Conservation (phyloP, 1,284 basidiomycete genomes). For the Ceratobasidium papillatum region DNA sequence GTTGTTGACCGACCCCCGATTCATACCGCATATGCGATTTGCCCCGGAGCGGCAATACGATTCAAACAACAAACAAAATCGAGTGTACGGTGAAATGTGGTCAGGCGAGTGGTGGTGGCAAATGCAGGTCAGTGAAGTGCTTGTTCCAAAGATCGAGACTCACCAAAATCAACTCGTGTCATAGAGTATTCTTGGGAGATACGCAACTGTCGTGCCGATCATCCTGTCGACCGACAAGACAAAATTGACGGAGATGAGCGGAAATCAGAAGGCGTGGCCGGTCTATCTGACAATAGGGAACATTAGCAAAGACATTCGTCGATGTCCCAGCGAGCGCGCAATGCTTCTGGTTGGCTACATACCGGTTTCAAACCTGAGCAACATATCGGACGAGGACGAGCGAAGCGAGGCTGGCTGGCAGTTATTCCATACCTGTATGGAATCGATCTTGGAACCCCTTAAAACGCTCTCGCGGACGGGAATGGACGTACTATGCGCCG, state of each 20-base stretch:
- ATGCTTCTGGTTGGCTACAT: constrained; percentile 37
- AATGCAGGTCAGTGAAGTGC: constrained; percentile 27
- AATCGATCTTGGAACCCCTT: no score
- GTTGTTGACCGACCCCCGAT: constrained; percentile 35
- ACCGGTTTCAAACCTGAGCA: constrained; percentile 16
- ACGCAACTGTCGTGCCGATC: constrained; percentile 38
- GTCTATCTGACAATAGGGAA: constrained; percentile 44
- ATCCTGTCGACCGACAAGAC: constrained; percentile 43
- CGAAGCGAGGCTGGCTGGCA: constrained; percentile 11
- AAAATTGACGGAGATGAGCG: constrained; percentile 34
- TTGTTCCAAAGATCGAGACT: no score
- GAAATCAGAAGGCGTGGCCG: constrained; percentile 39
- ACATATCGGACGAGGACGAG: background rate
- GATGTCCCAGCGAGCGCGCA: constrained; percentile 4
- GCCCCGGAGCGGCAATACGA: background rate
- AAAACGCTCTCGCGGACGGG: no score
- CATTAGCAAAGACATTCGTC: constrained; percentile 38
- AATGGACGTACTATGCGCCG: no score
- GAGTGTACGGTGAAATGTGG: constrained; percentile 40
- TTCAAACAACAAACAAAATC: background rate
- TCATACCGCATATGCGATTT: constrained; percentile 25
- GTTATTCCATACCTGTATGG: no score
- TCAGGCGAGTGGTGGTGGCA: constrained; percentile 42
- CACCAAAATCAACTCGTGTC: background rate
- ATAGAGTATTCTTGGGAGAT: constrained; percentile 34